A percentile compares a stretch with the other conserved stretches of the same genome.
phyloP scores from a whole-genome alignment of 1,139 yeast genomes.

The Kazachstania sp. region DNA sequence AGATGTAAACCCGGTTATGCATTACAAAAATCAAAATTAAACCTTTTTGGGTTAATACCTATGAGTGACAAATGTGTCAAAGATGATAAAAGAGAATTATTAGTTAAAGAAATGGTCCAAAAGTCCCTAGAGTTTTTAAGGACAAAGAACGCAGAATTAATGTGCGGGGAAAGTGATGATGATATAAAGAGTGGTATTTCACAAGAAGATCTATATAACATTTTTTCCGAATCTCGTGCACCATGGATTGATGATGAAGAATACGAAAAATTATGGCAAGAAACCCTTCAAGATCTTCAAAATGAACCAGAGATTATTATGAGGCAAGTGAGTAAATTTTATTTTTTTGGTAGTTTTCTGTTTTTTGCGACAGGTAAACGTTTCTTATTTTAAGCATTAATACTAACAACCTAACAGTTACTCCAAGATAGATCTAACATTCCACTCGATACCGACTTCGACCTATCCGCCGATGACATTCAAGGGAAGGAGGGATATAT shows the following conservation, averaged over 20 bases:
- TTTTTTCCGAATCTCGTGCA: slow-evolving; percentile 46
- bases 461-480: slow-evolving; percentile 32
- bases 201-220: slow-evolving; percentile 47
- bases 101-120: slow-evolving; percentile 56
- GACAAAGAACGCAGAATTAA: slow-evolving; percentile 56
- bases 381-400: slow-evolving; percentile 9
- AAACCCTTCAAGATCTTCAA: slow-evolving; percentile 55
- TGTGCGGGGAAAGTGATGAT: slow-evolving; percentile 49
- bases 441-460: slow-evolving; percentile 27
- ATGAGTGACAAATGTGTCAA: slow-evolving; percentile 60
- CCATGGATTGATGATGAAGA: slow-evolving; percentile 58
- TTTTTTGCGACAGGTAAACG: background rate
- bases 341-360: background rate
- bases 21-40: slow-evolving; percentile 46
- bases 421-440: slow-evolving; percentile 22
- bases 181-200: slow-evolving; percentile 46
- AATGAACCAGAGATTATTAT: slow-evolving; percentile 72
- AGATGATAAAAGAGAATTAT: slow-evolving; percentile 65
- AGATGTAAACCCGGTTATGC: slow-evolving; percentile 67
- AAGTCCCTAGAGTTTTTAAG: slow-evolving; percentile 62
- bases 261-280: slow-evolving; percentile 73
- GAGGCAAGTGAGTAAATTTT: slow-evolving; percentile 56
- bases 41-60: slow-evolving; percentile 51
- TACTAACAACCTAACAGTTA: slow-evolving; percentile 22
- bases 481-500: slow-evolving; percentile 33